Percentiles rank a stretch among this genome's conserved stretches.
phyloP scores from a whole-genome alignment of 768 basidiomycete genomes.

The Pisolithus microcarpus region DNA sequence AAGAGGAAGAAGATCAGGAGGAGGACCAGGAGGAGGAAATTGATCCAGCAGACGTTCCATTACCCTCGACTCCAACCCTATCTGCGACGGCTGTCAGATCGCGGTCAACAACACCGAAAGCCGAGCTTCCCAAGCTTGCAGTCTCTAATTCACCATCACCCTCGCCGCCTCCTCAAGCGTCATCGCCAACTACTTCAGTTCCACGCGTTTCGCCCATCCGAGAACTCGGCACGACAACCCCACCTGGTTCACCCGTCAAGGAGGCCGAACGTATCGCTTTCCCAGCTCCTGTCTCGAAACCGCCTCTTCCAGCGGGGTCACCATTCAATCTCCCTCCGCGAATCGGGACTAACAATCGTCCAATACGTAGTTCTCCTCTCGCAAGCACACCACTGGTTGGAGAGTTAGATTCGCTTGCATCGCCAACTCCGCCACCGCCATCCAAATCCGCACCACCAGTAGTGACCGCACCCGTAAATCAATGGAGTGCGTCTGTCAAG shows the following conservation, averaged over 20 bases:
- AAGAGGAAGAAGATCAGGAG: slow-evolving; percentile 10
- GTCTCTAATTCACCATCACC: slow-evolving; percentile 30
- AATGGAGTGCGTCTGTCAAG: slow-evolving; percentile 20
- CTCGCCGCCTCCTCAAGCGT: slow-evolving; percentile 23
- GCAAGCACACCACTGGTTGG: slow-evolving; percentile 48
- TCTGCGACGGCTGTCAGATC: slow-evolving; percentile 33
- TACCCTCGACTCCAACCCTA: slow-evolving; percentile 31
- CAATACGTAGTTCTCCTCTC: slow-evolving; percentile 70
- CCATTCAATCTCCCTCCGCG: slow-evolving; percentile 43
- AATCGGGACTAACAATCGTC: slow-evolving; percentile 48
- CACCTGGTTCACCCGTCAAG: slow-evolving; percentile 56
- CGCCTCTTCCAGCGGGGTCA: slow-evolving; percentile 22
- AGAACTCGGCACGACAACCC: slow-evolving; percentile 45
- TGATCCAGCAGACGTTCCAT: slow-evolving; percentile 18
- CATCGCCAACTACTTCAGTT: no score
- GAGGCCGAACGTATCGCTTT: slow-evolving; percentile 23
- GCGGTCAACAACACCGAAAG: slow-evolving; percentile 53
- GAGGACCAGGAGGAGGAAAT: slow-evolving; percentile 2
- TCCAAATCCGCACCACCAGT: slow-evolving; percentile 15
- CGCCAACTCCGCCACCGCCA: slow-evolving; percentile 6
- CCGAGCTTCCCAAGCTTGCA: slow-evolving; percentile 38
- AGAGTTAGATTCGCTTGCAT: slow-evolving; percentile 25
- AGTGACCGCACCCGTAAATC: slow-evolving; percentile 32
- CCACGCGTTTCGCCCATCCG: no score
- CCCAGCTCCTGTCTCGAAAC: slow-evolving; percentile 12